These are phyloP conservation scores for Aphanomyces astaci DNA, from an alignment of 352 stramenopile species.

Conservation along the genomic window DNA sequence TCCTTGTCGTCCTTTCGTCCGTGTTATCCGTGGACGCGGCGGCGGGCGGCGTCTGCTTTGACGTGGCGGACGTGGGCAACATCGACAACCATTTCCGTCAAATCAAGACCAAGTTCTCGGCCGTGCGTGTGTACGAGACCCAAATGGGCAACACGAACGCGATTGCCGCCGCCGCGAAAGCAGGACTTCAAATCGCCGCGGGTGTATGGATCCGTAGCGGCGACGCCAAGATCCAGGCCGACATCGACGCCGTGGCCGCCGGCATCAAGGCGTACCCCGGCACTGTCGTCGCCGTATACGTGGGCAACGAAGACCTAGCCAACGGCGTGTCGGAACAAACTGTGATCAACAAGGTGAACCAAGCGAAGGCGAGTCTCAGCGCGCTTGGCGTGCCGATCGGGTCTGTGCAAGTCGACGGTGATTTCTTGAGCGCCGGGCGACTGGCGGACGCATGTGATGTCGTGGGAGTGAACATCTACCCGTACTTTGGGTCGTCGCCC, in stretches of 20 bases:
- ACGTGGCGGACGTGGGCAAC: constrained; percentile 32
- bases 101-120: constrained; percentile 46
- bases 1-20: neutral
- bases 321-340: constrained; percentile 32
- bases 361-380: constrained; percentile 39
- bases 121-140: constrained; percentile 61
- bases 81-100: constrained; percentile 34
- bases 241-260: constrained; percentile 53
- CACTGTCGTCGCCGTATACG: constrained; percentile 48
- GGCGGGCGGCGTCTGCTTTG: constrained; percentile 40
- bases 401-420: constrained; percentile 37
- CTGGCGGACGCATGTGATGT: constrained; percentile 34
- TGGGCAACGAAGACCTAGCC: constrained; percentile 67
- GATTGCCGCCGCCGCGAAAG: constrained; percentile 33
- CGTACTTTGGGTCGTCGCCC: constrained; percentile 29
- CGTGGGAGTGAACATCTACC: constrained; percentile 37
- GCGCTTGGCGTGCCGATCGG: constrained; percentile 48
- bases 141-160: constrained; percentile 43
- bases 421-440: constrained; percentile 26
- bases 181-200: constrained; percentile 45
- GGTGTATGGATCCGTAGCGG: constrained; percentile 41
- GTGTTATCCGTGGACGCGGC: neutral
- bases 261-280: constrained; percentile 35
- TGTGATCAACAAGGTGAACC: constrained; percentile 25
- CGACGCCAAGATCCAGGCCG: constrained; percentile 29